Evolutionary conservation across 306 rosid species (phyloP), one percentile per base, ranked within the genome.

Genomic region (Cyclanthera cordifolia): DNA sequence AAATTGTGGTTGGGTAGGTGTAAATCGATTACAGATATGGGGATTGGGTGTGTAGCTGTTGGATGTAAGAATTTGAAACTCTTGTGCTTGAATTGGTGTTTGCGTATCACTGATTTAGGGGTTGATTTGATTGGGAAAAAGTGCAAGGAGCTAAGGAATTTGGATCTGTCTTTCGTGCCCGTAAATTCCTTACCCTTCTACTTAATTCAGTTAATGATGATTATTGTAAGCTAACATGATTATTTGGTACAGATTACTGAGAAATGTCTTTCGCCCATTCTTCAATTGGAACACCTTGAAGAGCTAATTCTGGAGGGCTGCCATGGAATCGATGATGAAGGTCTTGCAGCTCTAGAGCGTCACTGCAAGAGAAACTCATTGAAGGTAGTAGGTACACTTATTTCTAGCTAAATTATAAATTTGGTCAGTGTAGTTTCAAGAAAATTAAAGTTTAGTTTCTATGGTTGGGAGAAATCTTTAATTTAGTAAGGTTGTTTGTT

Each of bases 131-230:
- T 91, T 30, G 97, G 92, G n/a, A 63, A 79, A 37, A 91, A 91
- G 77, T 91, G 96, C 60, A 79, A 84, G 75, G 90, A 89, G 59
- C 81, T 91, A 10, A 76, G 73, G 32, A 73, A 75, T 65, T 76
- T 91, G 84, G 95, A 91, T 77, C 96, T 91, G 54, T 87, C 97
- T 46, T 91, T 83, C 75, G 73, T 91, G 73, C 95, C 87, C 71
- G 97, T 91, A 70, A 51, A 15, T 28, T 7, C 23, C 43, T 39
- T 13, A 14, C 2, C 45, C 19, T 32, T 32, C 4, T n/a, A n/a
- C n/a, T n/a, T n/a, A n/a, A n/a, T n/a, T n/a, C n/a, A n/a, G n/a
- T n/a, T n/a, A 28, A 4, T 28, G 2, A 28, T 28, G 37, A 3
- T 32, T 32, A 0, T 32, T 32, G 37, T 5, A 16, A 32, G 66